Evolutionary conservation across 768 basidiomycete genomes (phyloP).

Genomic region (Candolleomyces aberdarensis): DNA sequence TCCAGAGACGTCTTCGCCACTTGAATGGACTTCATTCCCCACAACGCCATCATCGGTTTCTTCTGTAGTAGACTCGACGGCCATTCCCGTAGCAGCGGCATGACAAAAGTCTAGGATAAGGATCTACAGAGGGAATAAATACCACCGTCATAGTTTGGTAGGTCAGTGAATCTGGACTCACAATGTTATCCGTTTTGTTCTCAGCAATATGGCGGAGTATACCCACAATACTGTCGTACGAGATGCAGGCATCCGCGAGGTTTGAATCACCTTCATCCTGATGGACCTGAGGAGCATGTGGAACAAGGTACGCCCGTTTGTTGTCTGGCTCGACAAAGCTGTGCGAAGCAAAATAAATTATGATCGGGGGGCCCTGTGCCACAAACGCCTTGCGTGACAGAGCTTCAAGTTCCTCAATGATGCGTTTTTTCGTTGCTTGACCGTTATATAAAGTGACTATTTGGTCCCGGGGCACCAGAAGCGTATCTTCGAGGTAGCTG

Average conservation of each 20-base stretch:
- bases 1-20: no score
- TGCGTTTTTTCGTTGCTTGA: not conserved
- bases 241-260: not conserved
- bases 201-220: not conserved
- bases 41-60: not conserved
- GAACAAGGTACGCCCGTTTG: not conserved
- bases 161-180: not conserved
- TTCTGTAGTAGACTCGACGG: not conserved
- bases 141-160: not conserved
- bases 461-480: not conserved
- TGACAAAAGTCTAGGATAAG: not conserved
- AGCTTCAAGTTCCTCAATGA: not conserved
- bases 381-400: not conserved
- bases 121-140: not conserved
- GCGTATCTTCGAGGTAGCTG: not conserved
- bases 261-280: not conserved
- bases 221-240: not conserved
- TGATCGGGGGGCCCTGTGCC: not conserved
- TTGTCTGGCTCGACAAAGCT: not conserved
- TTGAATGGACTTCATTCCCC: not conserved
- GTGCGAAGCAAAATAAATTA: not conserved
- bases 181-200: slow-evolving; percentile 1
- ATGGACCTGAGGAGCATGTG: not conserved
- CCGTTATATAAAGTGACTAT: not conserved
- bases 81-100: not conserved